These are phyloP conservation scores for Priceomyces haplophilus DNA, from an alignment of 805 yeast genomes.

Conservation along the genomic window DNA sequence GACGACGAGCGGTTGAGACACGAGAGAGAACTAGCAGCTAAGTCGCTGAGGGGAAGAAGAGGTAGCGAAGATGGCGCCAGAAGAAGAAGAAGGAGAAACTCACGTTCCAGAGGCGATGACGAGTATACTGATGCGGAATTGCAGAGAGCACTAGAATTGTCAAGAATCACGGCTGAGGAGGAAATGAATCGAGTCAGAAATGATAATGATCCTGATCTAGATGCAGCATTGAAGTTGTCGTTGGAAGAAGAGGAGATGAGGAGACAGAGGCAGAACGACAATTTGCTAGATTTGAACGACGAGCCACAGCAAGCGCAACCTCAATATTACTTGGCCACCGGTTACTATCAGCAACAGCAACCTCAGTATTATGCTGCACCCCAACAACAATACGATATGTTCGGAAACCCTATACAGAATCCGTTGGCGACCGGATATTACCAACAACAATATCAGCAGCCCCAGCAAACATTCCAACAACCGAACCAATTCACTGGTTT, in stretches of 20 bases:
- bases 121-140: slow-evolving; percentile 70
- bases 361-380: slow-evolving; percentile 13
- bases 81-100: slow-evolving; percentile 22
- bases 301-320: slow-evolving; percentile 28
- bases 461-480: slow-evolving; percentile 20
- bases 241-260: slow-evolving; percentile 75
- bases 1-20: slow-evolving; percentile 78
- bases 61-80: slow-evolving; percentile 24
- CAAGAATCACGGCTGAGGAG: slow-evolving; percentile 77
- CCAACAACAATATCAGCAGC: slow-evolving; percentile 32
- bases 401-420: slow-evolving; percentile 61
- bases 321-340: slow-evolving; percentile 26
- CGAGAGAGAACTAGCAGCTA: slow-evolving; percentile 54
- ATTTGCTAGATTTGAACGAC: slow-evolving; percentile 54
- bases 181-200: slow-evolving; percentile 59
- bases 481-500: slow-evolving; percentile 29
- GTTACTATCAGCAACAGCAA: slow-evolving; percentile 20
- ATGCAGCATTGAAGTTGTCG: slow-evolving; percentile 66
- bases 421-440: slow-evolving; percentile 55
- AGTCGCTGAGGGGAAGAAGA: slow-evolving; percentile 13
- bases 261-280: slow-evolving; percentile 45
- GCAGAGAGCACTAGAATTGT: slow-evolving; percentile 75
- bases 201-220: slow-evolving; percentile 59
- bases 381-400: slow-evolving; percentile 53
- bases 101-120: slow-evolving; percentile 17